Evolutionary conservation across 2,329 filamentous ascomycete genomes (phyloP), one percentile per base, ranked within the genome.

Genomic region (Colletotrichum trifolii): DNA sequence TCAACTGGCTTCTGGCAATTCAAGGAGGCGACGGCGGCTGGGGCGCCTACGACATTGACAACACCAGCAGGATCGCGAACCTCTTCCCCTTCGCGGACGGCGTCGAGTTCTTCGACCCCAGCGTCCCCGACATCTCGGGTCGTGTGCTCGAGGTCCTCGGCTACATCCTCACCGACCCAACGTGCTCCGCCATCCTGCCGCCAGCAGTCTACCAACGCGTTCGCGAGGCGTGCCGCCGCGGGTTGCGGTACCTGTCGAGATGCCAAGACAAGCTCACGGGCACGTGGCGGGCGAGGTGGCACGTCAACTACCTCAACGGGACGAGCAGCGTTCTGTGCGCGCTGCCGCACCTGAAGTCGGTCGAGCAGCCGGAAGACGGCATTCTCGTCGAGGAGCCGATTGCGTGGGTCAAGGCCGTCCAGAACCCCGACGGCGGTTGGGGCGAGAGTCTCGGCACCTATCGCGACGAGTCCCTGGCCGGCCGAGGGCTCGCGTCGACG

Each of bases 281-380:
- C 3, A 54, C 58, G 3, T 60, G 58, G 58, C 42, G 58, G 49
- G 49, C 58, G 33, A 60, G 58, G 3, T 60, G 58, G 58, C 58
- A 60, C 17, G 58, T 60, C 42, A 60, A 60, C 58, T 53, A 60
- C 49, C 11, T 60, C 42, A 60, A 60, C 25, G 58, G 58, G 8
- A 60, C 58, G 7, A 54, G 58, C 25, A 60, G 58, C 12, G 58
- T 54, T 9, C 58, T 60, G 6, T 54, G 49, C 35, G 58, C 58
- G 11, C 58, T 60, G 8, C 49, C 58, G 3, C 54, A 54, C 3
- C 6, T 60, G 8, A 33, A 33, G 6, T 40, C 36, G 4, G 1
- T 60, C 17, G 42, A 60, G 2, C 49, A 60, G 33, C 57, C 57
- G n/a, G 49, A 8, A 8, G 43, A 42, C 7, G 42, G 17, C 0